These are phyloP conservation scores for Rhynchospora breviuscula DNA, from an alignment of 176 grass and related monocot genomes.

Conservation along the genomic window DNA sequence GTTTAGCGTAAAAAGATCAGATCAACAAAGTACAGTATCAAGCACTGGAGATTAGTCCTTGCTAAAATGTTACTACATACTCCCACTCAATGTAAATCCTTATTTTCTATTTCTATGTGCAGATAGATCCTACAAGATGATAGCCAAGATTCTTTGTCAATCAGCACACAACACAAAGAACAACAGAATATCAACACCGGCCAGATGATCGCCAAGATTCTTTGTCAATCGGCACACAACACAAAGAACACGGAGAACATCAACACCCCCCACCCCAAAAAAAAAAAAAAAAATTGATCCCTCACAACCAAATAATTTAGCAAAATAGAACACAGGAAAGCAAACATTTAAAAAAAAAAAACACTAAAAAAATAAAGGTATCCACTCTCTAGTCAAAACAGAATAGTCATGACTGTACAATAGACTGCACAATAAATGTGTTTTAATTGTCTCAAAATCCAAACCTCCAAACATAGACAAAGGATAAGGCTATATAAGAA, in stretches of 20 bases:
- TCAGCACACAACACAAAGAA: constrained; percentile 54
- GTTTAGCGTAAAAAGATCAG: neutral
- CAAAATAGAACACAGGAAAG: neutral
- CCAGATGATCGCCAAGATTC: constrained; percentile 77
- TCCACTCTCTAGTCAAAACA: neutral
- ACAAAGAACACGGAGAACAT: too few relatives aligned
- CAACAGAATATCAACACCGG: too few relatives aligned
- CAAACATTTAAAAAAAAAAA: neutral
- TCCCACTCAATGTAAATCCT: neutral
- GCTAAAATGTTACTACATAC: neutral
- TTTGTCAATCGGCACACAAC: constrained; percentile 76
- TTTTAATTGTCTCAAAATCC: neutral
- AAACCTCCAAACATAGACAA: neutral
- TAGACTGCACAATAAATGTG: neutral
- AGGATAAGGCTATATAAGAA: constrained; percentile 7
- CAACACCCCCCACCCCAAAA: too few relatives aligned
- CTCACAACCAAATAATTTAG: too few relatives aligned
- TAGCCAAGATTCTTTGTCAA: constrained; percentile 74
- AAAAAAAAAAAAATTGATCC: too few relatives aligned
- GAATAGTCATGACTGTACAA: neutral
- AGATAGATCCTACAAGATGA: constrained; percentile 86
- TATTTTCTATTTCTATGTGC: neutral
- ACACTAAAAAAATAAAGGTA: neutral
- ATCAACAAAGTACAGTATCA: neutral
- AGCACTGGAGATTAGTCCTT: neutral